Evolutionary conservation across 2,329 filamentous ascomycete genomes (phyloP).

Genomic region (Clarireedia paspali): DNA sequence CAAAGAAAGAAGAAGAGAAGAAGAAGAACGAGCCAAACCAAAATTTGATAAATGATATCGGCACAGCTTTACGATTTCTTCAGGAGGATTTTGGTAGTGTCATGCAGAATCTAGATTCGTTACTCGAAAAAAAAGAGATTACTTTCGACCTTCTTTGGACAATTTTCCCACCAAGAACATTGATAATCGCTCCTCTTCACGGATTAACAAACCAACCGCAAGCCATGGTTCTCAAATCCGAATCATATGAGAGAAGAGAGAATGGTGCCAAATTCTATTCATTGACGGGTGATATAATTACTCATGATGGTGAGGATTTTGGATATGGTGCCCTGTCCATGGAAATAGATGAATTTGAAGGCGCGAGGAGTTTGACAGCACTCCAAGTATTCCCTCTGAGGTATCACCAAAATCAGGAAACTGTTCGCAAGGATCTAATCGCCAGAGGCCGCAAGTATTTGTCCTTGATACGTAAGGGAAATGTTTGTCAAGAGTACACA

Average conservation of each 20-base stretch:
- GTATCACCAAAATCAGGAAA: not conserved
- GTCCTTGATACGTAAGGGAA: not conserved
- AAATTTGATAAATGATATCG: not conserved
- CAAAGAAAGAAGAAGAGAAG: not conserved
- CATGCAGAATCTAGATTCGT: not conserved
- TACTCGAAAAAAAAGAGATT: not conserved
- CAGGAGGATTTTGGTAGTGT: not conserved
- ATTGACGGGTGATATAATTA: not conserved
- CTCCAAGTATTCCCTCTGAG: not conserved
- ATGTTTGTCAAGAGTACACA: not conserved
- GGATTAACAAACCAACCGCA: not conserved
- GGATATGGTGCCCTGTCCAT: not conserved
- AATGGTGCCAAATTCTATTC: not conserved
- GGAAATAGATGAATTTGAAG: not conserved
- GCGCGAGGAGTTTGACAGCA: not conserved
- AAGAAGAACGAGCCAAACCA: not conserved
- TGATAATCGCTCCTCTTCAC: not conserved
- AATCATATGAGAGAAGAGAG: not conserved
- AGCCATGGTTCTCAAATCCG: not conserved
- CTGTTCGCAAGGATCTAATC: not conserved
- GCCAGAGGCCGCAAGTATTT: not conserved
- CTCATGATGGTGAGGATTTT: constrained; percentile 3
- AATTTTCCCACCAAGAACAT: not conserved
- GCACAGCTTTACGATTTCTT: not conserved
- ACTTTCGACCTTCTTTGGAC: constrained; percentile 2